Base-by-base conservation (phyloP, 2,329 filamentous ascomycete genomes). In the Fusarium sp. region DNA sequence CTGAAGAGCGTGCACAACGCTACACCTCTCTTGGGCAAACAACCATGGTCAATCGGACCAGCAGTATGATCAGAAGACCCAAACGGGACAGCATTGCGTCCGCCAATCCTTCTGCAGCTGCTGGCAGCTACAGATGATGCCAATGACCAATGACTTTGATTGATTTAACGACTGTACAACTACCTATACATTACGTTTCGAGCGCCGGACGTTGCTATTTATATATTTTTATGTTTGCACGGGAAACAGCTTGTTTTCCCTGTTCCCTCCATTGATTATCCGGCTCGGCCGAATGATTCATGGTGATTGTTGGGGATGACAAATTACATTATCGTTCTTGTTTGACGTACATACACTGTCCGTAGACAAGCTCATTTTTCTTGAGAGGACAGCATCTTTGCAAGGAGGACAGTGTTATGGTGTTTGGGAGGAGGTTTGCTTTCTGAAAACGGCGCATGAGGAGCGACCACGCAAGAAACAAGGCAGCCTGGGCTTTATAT, bases 51-150 rank as follows among this genome's bases (percentile, higher is more conserved):
- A 82, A 81, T 66, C 84, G 88, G 64, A 82, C 83, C 10, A 83
- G 82, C 69, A 90, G 86, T 75, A 78, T 88, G 61, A 85, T 82
- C 69, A 80, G 84, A 74, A 78, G 83, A 59, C 79, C 81, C 28
- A 84, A 83, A 57, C 84, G 87, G 60, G 84, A 86, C 62, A 85
- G 83, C 73, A 74, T 78, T 56, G 72, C 75, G 24, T 69, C 78
- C 48, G 72, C 63, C 49, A 84, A 86, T 36, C 81, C 83, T 24
- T 81, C 83, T 64, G 80, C 84, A 41, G 81, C 84, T 41, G 76
- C 83, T 20, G 82, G 84, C 71, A 79, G 81, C 65, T 87, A 87
- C 79, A 83, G 87, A 81, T 88, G 80, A 85, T 78, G 73, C 70
- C 72, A 77, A 78, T 75, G 73, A 80, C 52, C 76, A 70, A 80